A percentile compares a stretch with the other conserved stretches of the same genome.
Evolutionary conservation across 352 stramenopile genomes (phyloP).

Genomic region (Hyphochytrium catenoides): DNA sequence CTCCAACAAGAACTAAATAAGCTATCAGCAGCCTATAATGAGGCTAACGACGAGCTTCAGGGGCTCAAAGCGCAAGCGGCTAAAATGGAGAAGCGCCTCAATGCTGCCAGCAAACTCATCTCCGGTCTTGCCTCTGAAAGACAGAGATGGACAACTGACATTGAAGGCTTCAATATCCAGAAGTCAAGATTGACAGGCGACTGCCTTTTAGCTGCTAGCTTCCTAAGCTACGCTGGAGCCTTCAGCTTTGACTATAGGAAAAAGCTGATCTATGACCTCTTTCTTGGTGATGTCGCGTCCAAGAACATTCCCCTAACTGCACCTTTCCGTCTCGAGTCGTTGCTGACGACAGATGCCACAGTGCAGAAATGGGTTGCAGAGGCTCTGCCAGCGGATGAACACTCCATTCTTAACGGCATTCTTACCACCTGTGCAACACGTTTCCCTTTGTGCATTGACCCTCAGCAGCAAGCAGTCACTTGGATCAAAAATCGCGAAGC

Average conservation of each 20-base stretch:
- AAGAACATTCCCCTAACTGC: conserved; percentile 52
- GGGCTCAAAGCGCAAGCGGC: conserved; percentile 70
- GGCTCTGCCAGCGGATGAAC: conserved; percentile 72
- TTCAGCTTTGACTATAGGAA: conserved; percentile 72
- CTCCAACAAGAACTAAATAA: conserved; percentile 64
- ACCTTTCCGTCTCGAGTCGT: conserved; percentile 61
- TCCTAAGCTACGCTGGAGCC: conserved; percentile 65
- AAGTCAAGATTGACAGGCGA: conserved; percentile 63
- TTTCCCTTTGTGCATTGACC: conserved; percentile 84
- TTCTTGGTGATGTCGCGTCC: conserved; percentile 50
- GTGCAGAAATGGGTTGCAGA: conserved; percentile 83
- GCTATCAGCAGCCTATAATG: conserved; percentile 67
- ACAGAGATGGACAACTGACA: conserved; percentile 72
- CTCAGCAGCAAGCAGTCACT: conserved; percentile 78
- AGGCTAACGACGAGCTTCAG: conserved; percentile 72
- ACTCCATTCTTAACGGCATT: conserved; percentile 87
- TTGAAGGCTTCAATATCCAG: conserved; percentile 53
- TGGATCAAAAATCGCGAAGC: conserved; percentile 91
- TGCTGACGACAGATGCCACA: conserved; percentile 73
- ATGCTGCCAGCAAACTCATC: conserved; percentile 73
- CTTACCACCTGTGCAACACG: conserved; percentile 74
- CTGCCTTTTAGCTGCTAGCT: conserved; percentile 64
- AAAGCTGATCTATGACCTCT: conserved; percentile 63
- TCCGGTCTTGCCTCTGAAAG: conserved; percentile 68
- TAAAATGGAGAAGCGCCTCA: conserved; percentile 80